Evolutionary conservation across 2,329 filamentous ascomycete genomes (phyloP).

Genomic region (Aspergillus novoparasiticus): DNA sequence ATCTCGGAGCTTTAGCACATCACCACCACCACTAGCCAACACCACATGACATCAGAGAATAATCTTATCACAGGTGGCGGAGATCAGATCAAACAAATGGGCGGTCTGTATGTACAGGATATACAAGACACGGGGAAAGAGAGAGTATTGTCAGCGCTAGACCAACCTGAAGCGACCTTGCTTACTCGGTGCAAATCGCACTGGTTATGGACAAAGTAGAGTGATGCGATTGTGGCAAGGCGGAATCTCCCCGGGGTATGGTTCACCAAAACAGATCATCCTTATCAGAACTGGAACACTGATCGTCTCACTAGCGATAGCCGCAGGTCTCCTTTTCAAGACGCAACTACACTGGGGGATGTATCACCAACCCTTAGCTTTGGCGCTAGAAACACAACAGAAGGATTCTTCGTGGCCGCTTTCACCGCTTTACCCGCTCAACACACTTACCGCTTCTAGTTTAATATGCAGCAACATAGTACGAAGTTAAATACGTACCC

Average conservation of each 20-base stretch:
- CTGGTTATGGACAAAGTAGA: neutral
- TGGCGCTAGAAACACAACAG: constrained; percentile 36
- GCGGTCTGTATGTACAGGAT: neutral
- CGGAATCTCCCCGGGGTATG: neutral
- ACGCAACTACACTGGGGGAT: constrained; percentile 3
- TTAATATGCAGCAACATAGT: neutral
- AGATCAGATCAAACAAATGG: neutral
- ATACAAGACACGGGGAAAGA: neutral
- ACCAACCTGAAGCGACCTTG: neutral
- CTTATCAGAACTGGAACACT: neutral
- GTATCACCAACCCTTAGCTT: constrained; percentile 28
- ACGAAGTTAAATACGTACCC: neutral
- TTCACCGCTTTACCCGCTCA: constrained; percentile 20
- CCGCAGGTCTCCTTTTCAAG: neutral
- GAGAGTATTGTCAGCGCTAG: neutral
- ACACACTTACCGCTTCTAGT: constrained; percentile 1
- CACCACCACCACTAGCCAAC: neutral
- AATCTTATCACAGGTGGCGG: neutral
- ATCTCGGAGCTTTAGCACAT: neutral
- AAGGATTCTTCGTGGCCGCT: constrained; percentile 28
- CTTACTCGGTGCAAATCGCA: neutral
- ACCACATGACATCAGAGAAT: neutral
- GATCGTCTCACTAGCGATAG: constrained; percentile 2
- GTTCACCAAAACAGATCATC: neutral
- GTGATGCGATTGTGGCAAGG: neutral